Evolutionary conservation across 805 yeast genomes (phyloP).

Genomic region (Jamesozyma hellenica): DNA sequence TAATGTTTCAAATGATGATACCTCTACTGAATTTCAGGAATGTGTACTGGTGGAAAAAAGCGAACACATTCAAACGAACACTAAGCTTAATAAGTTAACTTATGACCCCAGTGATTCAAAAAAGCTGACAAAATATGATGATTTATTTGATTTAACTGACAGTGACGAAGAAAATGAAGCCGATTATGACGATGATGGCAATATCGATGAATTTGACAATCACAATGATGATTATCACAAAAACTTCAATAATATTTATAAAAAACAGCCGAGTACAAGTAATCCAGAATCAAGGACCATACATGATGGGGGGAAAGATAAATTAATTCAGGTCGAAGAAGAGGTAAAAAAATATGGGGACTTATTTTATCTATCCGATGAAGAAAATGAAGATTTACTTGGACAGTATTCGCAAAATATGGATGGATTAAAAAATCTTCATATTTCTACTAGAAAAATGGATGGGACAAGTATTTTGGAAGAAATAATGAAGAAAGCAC

Average conservation of each 20-base stretch:
- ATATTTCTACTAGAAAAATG: neutral
- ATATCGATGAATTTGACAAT: neutral
- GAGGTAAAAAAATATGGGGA: conserved; percentile 5
- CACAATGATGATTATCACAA: neutral
- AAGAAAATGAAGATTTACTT: neutral
- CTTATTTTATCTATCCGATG: conserved; percentile 7
- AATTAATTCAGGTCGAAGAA: neutral
- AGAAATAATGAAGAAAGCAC: neutral
- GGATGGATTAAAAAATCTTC: neutral
- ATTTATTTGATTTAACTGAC: conserved; percentile 20
- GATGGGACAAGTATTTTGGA: neutral
- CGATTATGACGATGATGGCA: neutral
- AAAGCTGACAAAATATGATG: conserved; percentile 13
- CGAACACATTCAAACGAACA: too few relatives aligned
- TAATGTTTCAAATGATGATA: too few relatives aligned
- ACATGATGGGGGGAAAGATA: too few relatives aligned
- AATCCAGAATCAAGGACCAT: too few relatives aligned
- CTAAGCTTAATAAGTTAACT: too few relatives aligned
- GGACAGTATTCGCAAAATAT: neutral
- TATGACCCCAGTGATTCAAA: neutral
- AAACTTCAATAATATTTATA: too few relatives aligned
- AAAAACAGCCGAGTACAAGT: too few relatives aligned
- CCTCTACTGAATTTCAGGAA: neutral
- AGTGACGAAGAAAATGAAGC: conserved; percentile 2
- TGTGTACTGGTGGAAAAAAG: neutral